A percentile compares a stretch with the other conserved stretches of the same genome.
These are phyloP conservation scores for Oryza brachyantha DNA, from an alignment of 176 grass and related monocot genomes.

Conservation along the genomic window DNA sequence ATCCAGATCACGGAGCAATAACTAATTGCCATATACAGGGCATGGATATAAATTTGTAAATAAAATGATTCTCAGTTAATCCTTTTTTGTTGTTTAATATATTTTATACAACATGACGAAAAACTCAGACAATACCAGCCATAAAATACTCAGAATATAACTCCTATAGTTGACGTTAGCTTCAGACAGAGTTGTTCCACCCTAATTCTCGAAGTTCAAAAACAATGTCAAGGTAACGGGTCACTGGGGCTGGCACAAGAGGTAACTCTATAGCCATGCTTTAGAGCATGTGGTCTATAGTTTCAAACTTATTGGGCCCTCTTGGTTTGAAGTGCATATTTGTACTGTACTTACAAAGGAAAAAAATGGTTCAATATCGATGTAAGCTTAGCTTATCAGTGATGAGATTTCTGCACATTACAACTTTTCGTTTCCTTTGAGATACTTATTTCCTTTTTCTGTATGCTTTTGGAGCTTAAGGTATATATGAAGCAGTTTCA, in stretches of 20 bases:
- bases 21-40: neutral
- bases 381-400: neutral
- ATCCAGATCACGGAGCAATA: neutral
- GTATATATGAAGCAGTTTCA: slow-evolving; percentile 81
- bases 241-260: neutral
- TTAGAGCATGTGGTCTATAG: neutral
- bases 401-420: neutral
- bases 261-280: neutral
- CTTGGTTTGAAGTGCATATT: neutral
- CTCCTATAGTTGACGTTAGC: neutral
- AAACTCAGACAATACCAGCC: neutral
- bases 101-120: too few species aligned
- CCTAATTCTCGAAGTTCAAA: neutral
- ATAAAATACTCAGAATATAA: neutral
- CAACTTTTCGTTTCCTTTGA: neutral
- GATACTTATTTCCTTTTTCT: slow-evolving; percentile 28
- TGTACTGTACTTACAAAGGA: neutral
- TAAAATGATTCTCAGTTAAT: neutral
- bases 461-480: slow-evolving; percentile 49
- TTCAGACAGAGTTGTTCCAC: neutral
- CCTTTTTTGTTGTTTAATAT: neutral
- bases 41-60: neutral
- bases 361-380: neutral
- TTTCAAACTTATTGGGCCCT: neutral
- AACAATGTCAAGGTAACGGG: neutral